A percentile compares a stretch with the other conserved stretches of the same genome.
Conservation (phyloP, 371 early-diverging fungal species). For the Apophysomyces ossiformis region DNA sequence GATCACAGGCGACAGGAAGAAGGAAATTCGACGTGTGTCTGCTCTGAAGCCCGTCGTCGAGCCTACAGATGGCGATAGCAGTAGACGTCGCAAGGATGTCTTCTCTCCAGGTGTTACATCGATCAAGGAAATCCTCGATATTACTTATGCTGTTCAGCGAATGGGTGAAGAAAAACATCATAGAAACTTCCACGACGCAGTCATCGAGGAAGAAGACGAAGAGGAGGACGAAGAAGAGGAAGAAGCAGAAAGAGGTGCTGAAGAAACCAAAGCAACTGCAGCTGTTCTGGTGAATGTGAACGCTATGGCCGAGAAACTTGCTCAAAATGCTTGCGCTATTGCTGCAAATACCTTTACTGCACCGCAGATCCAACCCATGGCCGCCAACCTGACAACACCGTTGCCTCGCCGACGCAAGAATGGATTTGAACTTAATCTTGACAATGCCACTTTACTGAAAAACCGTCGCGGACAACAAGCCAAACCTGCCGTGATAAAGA, state of each 20-base stretch:
- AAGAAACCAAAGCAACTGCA: background rate
- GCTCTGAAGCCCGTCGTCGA: background rate
- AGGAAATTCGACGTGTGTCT: constrained; percentile 1
- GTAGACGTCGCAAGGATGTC: constrained; percentile 21
- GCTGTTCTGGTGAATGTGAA: constrained; percentile 6
- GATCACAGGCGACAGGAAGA: constrained; percentile 40
- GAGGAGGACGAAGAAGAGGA: constrained; percentile 20
- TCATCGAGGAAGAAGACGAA: constrained; percentile 16
- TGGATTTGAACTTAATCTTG: constrained; percentile 49
- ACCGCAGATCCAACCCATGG: background rate
- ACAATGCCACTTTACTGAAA: constrained; percentile 52
- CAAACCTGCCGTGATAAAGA: background rate
- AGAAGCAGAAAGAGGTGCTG: background rate
- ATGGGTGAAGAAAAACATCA: constrained; percentile 56
- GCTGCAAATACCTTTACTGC: background rate
- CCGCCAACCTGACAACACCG: background rate
- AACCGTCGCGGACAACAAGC: constrained; percentile 32
- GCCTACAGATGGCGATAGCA: background rate
- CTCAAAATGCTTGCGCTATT: background rate
- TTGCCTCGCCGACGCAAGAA: constrained; percentile 19
- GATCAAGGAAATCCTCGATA: constrained; percentile 57
- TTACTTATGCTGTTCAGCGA: constrained; percentile 56
- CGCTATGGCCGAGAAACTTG: constrained; percentile 10
- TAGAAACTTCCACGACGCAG: constrained; percentile 19
- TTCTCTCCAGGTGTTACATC: constrained; percentile 50